Evolutionary conservation across 139 green algal genomes (phyloP), one percentile per base, ranked within the genome.

Genomic region (Picochlorum sp.): DNA sequence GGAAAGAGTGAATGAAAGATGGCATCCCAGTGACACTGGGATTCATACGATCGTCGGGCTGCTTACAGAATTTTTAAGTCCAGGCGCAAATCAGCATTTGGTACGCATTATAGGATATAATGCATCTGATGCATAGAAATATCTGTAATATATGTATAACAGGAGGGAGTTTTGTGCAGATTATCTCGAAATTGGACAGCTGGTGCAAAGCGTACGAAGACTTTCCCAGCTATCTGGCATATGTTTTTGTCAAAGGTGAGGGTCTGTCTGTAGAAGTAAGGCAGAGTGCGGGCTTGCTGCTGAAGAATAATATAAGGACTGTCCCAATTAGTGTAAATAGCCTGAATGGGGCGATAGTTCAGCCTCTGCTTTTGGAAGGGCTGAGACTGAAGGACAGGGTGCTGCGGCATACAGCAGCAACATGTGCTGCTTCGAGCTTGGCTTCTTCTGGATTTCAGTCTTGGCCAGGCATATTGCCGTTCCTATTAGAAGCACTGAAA

Each of bases 221-320:
- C 63, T 98, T 97, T 73, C 90, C 89, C 67, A 93, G 90, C 58
- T 98, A 98, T 66, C 68, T 98, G 1, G 81, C 89, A 1, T 91
- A 78, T 63, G 85, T 98, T 18, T 83, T 98, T 25, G 76, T 78
- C 1, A 66, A 69, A 8, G 84, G 69, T 0, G 75, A 89, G 43
- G 74, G 72, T 24, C 64, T 91, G 7, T 59, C 79, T 4, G 52
- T 82, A 0, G 86, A 93, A 77, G 82, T 97, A 0, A 73, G 91
- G 5, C 91, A 98, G 63, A 81, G 67, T 37, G 91, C 91, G 0
- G 91, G 91, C 6, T 70, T 98, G 28, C 63, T 96, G 44, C 73
- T 98, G 30, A 98, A 98, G 67, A 98, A 98, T 79, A 94, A 93
- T 59, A 57, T 98, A 5, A 80, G 54, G 20, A 18, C 22, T 45